Base-by-base conservation (phyloP, 2,329 filamentous ascomycete species). In the Penicillium sumatraense region DNA sequence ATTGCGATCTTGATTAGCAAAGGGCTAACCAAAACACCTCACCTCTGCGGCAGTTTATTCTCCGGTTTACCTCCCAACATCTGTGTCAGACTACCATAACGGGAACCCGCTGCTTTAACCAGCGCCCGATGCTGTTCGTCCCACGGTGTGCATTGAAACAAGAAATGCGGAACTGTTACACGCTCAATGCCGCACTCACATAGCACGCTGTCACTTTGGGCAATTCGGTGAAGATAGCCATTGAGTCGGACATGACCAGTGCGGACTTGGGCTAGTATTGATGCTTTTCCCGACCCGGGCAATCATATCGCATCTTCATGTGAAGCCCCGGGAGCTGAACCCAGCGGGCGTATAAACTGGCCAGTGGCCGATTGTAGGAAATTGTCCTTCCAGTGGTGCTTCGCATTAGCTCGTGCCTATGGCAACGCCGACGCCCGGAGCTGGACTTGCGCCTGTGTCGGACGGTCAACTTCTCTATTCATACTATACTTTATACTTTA, bases 281-380 rank as follows among this genome's bases (percentile, higher is more conserved):
- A 54, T 49, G 21, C 45, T 54, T 36, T 44, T 54, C 51, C 10
- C 16, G 27, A 38, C 45, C 10, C 13, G 35, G 45, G 21, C 51
- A 11, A 44, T 54, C 36, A 44, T 49, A 53, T 3, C 44, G 21
- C 14, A 49, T 49, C 45, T 49, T 54, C 16, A 29, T 45, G 45
- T 36, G 45, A 29, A 27, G 36, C 35, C 20, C 36, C 23, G 20
- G 38, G 16, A 54, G 51, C 35, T 13, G 29, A 45, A 27, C 38
- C 29, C 38, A 54, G 38, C 51, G 29, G 27, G 27, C 24, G 38
- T 27, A 38, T 54, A 36, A 36, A 49, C 14, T 49, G 45, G 20
- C 36, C n/a, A 33, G 36, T 35, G 20, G 23, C 49, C 14, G 20
- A 29, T 23, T 4, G 27, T n/a, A 36, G 27, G 45, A 54, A 49